Evolutionary conservation across 2,329 filamentous ascomycete genomes (phyloP), one percentile per base, ranked within the genome.

Genomic region (Allantophomopsis lycopodina): DNA sequence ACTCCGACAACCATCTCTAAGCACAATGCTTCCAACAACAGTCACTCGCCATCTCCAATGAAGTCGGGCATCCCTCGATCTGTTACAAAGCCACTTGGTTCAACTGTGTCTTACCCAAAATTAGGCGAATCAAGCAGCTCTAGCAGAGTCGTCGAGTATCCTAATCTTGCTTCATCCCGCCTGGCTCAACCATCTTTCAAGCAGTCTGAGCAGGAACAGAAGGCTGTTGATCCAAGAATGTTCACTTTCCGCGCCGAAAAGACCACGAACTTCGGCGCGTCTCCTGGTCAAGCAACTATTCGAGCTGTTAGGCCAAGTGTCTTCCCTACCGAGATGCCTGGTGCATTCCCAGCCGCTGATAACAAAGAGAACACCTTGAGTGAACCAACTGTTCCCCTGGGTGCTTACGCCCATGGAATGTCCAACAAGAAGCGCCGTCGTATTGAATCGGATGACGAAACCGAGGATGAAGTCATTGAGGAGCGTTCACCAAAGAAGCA

Each of bases 231-330:
- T 28, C 68, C 76, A 2, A 68, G 74, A 14, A 71, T 68, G 1
- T 81, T 80, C 48, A 76, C 72, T 0, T 81, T 81, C 61, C 73
- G 76, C 35, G 76, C 68, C 48, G 76, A 79, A 44, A 73, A 76
- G 47, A 79, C 74, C 2, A 79, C 80, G 49, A 60, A 64, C 42
- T 79, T 79, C 46, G 75, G 76, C 32, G 60, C 63, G 7, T 69
- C 67, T 18, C 61, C 67, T 2, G 75, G 71, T n/a, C 74, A 79
- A 50, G 60, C 71, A 4, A 78, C 73, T 47, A 50, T 80, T 37
- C 74, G 76, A 20, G 69, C 73, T 32, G 73, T 80, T 30, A 68
- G 73, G 14, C 55, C 62, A 18, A 78, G 73, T 8, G 57, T 68
- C 7, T 53, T 62, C 36, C 56, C 65, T 7, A 52, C 52, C 12